These are phyloP conservation scores for Pythium plurisporium DNA, from an alignment of 352 stramenopile species.

Conservation along the genomic window DNA sequence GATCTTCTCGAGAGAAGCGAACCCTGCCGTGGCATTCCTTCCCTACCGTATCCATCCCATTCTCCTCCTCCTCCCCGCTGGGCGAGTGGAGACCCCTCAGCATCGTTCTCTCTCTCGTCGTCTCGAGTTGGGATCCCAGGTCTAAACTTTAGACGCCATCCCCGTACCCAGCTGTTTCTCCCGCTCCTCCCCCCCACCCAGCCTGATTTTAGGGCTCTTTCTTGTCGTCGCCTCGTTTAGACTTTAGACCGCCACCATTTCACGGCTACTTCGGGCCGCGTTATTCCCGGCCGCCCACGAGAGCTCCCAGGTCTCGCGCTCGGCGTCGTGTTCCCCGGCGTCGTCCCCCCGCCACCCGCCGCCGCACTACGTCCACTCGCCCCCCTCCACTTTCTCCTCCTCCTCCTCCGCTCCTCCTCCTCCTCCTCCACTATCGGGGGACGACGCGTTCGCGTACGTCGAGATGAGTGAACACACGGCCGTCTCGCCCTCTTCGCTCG, in stretches of 20 bases:
- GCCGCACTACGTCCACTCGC: constrained; percentile 5
- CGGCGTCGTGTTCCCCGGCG: constrained; percentile 18
- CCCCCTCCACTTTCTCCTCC: background rate
- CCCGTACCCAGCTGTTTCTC: too few species aligned
- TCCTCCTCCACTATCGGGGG: too few species aligned
- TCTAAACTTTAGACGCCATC: too few species aligned
- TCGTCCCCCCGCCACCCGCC: constrained; percentile 1
- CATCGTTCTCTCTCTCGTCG: too few species aligned
- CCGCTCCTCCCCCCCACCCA: too few species aligned
- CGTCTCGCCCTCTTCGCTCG: constrained; percentile 10
- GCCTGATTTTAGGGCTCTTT: too few species aligned
- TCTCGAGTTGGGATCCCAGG: too few species aligned
- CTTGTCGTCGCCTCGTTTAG: background rate
- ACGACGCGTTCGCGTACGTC: constrained; percentile 27
- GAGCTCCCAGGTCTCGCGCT: constrained; percentile 21
- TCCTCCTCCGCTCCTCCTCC: background rate
- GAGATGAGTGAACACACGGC: constrained; percentile 43
- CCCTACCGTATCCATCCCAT: too few species aligned
- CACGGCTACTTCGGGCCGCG: constrained; percentile 5
- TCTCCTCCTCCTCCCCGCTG: too few species aligned
- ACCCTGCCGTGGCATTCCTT: too few species aligned
- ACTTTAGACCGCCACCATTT: constrained; percentile 19
- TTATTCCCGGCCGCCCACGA: constrained; percentile 18
- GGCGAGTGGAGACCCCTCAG: too few species aligned
- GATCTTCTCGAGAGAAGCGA: too few species aligned